Evolutionary conservation across 108 stramenopile species (phyloP), one percentile per base, ranked within the genome.

Genomic region (Cafeteria roenbergensis): DNA sequence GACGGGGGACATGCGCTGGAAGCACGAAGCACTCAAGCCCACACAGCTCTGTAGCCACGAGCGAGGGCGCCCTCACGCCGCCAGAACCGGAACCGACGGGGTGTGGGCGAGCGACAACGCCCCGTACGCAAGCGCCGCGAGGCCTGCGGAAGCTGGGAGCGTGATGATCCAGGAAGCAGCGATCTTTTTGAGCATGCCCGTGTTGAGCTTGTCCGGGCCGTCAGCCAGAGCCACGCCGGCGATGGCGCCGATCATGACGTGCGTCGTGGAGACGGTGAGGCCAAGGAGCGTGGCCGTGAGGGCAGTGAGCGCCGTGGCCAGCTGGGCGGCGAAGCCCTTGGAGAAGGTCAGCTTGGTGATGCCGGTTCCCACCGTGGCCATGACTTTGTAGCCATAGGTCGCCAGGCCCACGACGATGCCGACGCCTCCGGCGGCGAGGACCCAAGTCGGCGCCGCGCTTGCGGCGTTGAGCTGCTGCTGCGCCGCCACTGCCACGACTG

Each of bases 321-420:
- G 29, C 55, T 73, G 57, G 22, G 66, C 66, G n/a, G 34, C 48
- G 60, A 52, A 73, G 31, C 67, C 72, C 25, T 61, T 50, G 59
- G 35, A 38, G 30, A 54, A 61, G 21, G 66, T 68, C 31, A 73
- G 57, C 55, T 62, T 68, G 51, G 60, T 24, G 32, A 74, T 67
- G 32, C 72, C 72, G 3, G 35, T 60, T 0, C 67, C 72, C 28
- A 73, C 54, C n/a, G 72, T 61, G 17, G 35, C 31, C 34, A 73
- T 73, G 38, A 73, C 67, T 51, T 64, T 68, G 67, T 62, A 55
- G 30, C 72, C 72, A n/a, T 62, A 68, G 33, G 58, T 0, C 26
- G 58, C 60, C 29, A 73, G 61, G 8, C 72, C 72, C 28, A 53
- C 27, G 26, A 68, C 61, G 1, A 73, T 63, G 24, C 66, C 66